Conservation (phyloP, 192 early-diverging fungal genomes). For the Phycomyces blakesleeanus region DNA sequence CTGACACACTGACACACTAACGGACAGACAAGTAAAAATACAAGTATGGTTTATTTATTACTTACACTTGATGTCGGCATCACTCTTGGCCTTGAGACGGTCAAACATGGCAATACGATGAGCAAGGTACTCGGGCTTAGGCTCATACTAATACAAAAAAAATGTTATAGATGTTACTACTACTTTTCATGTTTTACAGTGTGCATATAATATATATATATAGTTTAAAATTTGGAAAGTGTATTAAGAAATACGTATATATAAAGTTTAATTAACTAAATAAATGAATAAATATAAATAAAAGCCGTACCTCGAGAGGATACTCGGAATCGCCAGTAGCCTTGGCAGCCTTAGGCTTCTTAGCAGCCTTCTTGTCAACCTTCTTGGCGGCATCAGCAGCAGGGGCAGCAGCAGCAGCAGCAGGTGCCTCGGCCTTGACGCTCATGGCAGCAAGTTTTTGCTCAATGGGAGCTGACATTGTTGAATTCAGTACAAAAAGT, state of each 20-base stretch:
- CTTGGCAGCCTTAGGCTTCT: constrained; percentile 11
- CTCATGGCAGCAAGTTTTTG: background rate
- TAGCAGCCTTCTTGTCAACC: background rate
- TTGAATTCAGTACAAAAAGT: too few species aligned
- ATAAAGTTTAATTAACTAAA: too few species aligned
- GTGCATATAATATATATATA: too few species aligned
- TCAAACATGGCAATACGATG: constrained; percentile 84
- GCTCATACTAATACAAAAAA: constrained; percentile 50
- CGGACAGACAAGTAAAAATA: background rate
- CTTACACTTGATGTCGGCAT: constrained; percentile 62
- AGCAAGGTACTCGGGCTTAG: constrained; percentile 71
- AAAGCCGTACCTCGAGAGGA: constrained; percentile 20
- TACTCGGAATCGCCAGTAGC: background rate
- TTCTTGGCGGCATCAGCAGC: background rate
- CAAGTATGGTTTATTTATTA: background rate
- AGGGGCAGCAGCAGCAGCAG: background rate
- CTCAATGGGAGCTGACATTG: constrained; percentile 10
- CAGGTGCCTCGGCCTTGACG: background rate
- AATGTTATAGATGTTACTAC: too few species aligned
- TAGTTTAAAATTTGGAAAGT: too few species aligned
- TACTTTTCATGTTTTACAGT: too few species aligned
- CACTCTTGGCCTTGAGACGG: constrained; percentile 57
- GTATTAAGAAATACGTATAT: too few species aligned
- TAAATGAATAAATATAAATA: too few species aligned
- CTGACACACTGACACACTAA: too few species aligned